Conservation (phyloP, 306 rosid species). For the Vachellia pachyceras region DNA sequence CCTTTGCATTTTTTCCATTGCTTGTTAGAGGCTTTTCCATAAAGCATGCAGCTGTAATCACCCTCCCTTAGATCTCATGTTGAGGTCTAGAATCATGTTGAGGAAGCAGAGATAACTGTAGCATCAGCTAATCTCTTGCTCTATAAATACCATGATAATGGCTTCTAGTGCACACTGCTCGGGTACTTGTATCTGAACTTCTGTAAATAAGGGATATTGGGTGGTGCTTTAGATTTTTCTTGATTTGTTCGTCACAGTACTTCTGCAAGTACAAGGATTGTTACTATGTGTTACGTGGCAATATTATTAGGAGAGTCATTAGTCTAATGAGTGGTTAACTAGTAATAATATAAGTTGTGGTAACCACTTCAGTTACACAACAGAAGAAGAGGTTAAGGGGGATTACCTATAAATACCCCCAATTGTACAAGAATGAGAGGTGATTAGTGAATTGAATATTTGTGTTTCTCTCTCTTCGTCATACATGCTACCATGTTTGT, state of each 20-base stretch:
- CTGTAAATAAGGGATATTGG: constrained; percentile 14
- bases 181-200: constrained; percentile 6
- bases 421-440: too few relatives aligned
- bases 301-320: too few relatives aligned
- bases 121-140: not conserved
- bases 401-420: too few relatives aligned
- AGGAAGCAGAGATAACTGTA: not conserved
- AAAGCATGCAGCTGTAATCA: not conserved
- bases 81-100: constrained; percentile 2
- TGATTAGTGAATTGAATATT: too few relatives aligned
- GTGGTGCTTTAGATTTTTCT: not conserved
- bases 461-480: too few relatives aligned
- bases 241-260: constrained; percentile 2
- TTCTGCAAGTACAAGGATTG: not conserved
- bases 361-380: too few relatives aligned
- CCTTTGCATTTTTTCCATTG: constrained; percentile 28
- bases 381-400: too few relatives aligned
- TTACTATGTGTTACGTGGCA: too few relatives aligned
- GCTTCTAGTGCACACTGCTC: not conserved
- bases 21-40: constrained; percentile 11
- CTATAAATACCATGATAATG: not conserved
- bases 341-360: too few relatives aligned
- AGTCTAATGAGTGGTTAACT: too few relatives aligned
- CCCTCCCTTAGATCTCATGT: not conserved
- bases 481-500: not conserved